These are phyloP conservation scores for Patellaria atrata DNA, from an alignment of 495 filamentous ascomycete species.

Conservation along the genomic window DNA sequence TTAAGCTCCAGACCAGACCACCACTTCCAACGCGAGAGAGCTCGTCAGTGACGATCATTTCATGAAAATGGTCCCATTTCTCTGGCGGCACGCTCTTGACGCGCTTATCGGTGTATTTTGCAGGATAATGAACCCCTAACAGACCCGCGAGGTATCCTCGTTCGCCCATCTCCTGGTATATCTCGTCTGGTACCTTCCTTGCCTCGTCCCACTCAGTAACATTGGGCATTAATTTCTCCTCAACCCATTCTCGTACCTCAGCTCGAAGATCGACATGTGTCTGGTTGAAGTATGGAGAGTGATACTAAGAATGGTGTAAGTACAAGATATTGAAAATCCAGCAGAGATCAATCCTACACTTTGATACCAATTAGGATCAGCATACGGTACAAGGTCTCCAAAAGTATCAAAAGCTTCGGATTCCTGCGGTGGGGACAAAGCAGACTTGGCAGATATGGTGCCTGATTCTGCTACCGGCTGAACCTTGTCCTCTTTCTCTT, in stretches of 20 bases:
- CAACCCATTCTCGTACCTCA: conserved; percentile 86
- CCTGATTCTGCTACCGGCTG: conserved; percentile 33
- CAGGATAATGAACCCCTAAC: conserved; percentile 67
- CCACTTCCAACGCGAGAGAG: conserved; percentile 75
- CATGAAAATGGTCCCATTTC: conserved; percentile 97
- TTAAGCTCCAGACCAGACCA: conserved; percentile 95
- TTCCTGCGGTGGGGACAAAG: conserved; percentile 33
- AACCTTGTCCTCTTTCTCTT: conserved; percentile 35
- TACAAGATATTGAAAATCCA: background rate
- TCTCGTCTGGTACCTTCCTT: conserved; percentile 67
- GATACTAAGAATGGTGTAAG: conserved; percentile 42
- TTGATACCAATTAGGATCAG: conserved; percentile 93
- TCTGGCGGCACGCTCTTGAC: conserved; percentile 69
- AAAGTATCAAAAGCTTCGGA: conserved; percentile 66
- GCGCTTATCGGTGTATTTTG: conserved; percentile 50
- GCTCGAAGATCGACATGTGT: conserved; percentile 77
- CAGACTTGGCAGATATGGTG: conserved; percentile 32
- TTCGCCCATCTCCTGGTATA: conserved; percentile 93
- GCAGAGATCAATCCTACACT: conserved; percentile 45
- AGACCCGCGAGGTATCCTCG: conserved; percentile 84
- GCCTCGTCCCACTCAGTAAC: conserved; percentile 95
- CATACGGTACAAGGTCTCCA: conserved; percentile 78
- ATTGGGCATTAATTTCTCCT: conserved; percentile 75
- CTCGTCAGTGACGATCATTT: conserved; percentile 89
- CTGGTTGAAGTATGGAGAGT: conserved; percentile 92